Conservation (phyloP, 257 asterid genomes). For the Nicotiana tabacum region DNA sequence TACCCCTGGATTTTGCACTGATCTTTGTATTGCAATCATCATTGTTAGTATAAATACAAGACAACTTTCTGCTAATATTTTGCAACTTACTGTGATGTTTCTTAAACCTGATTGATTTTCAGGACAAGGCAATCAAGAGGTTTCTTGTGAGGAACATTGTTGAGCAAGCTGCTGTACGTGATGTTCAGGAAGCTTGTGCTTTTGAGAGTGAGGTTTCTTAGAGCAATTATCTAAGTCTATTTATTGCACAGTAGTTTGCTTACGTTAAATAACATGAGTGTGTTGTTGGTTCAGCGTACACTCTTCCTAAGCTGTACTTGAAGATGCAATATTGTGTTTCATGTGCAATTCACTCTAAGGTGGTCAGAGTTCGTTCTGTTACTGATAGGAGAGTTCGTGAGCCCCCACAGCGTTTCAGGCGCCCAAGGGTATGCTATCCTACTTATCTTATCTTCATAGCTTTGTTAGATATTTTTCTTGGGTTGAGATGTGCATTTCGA, state of each 20-base stretch:
- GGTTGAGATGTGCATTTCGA: not conserved
- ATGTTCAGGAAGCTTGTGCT: constrained; percentile 71
- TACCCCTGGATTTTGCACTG: not conserved
- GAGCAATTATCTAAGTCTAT: not conserved
- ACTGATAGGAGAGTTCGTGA: constrained; percentile 68
- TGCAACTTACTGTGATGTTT: not conserved
- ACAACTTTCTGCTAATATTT: not conserved
- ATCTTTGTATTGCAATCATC: not conserved
- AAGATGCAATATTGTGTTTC: constrained; percentile 30
- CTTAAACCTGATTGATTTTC: not conserved
- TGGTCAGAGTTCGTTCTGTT: constrained; percentile 62
- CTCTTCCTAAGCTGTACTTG: constrained; percentile 68
- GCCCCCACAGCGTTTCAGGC: constrained; percentile 77
- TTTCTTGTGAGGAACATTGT: constrained; percentile 61
- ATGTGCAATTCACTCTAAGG: constrained; percentile 47
- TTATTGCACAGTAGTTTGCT: not conserved
- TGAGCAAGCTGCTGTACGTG: constrained; percentile 72
- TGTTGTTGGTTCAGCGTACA: constrained; percentile 29
- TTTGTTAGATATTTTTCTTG: not conserved
- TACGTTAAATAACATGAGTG: not conserved
- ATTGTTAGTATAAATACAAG: not conserved
- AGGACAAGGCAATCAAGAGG: constrained; percentile 74
- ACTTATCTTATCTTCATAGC: not conserved
- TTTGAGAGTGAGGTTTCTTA: constrained; percentile 33
- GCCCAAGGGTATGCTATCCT: constrained; percentile 48